A percentile compares a stretch with the other conserved stretches of the same genome.
These are phyloP conservation scores for Nothomitra cinnamomea DNA, from an alignment of 2,329 filamentous ascomycete species.

Conservation along the genomic window DNA sequence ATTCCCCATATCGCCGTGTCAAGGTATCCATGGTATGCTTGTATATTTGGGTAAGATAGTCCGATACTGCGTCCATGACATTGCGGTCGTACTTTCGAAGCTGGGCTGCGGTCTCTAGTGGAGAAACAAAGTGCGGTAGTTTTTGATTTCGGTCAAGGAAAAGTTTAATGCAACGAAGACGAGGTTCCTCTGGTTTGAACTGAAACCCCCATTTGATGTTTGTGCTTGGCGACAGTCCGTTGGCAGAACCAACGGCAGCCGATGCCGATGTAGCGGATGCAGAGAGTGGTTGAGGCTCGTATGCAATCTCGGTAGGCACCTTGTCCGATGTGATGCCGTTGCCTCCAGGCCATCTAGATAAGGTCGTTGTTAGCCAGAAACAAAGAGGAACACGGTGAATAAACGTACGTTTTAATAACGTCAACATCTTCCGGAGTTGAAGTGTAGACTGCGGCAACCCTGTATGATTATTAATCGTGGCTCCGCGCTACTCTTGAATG, in stretches of 20 bases:
- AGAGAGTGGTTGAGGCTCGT: slow-evolving; percentile 29
- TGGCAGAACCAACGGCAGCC: background rate
- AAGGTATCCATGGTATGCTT: slow-evolving; percentile 65
- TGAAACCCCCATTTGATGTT: slow-evolving; percentile 63
- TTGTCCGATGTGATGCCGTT: slow-evolving; percentile 82
- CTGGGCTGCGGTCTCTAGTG: slow-evolving; percentile 59
- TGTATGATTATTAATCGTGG: slow-evolving; percentile 16
- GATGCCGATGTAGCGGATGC: background rate
- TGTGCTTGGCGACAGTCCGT: slow-evolving; percentile 1
- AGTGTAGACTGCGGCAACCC: slow-evolving; percentile 56
- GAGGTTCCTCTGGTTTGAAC: slow-evolving; percentile 59
- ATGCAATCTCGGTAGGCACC: slow-evolving; percentile 60
- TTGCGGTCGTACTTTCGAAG: slow-evolving; percentile 60
- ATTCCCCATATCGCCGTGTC: slow-evolving; percentile 56
- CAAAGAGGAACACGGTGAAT: background rate
- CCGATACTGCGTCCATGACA: slow-evolving; percentile 61
- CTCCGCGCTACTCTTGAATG: background rate
- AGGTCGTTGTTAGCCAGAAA: background rate
- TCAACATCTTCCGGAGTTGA: slow-evolving; percentile 64
- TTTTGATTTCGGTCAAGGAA: slow-evolving; percentile 70
- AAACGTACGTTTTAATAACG: slow-evolving; percentile 49
- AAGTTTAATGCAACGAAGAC: slow-evolving; percentile 68
- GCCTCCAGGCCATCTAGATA: slow-evolving; percentile 52
- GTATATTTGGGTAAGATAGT: slow-evolving; percentile 63
- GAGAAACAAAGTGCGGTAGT: slow-evolving; percentile 64